Conservation (phyloP, 306 rosid species). For the Ormosia semicastrata region DNA sequence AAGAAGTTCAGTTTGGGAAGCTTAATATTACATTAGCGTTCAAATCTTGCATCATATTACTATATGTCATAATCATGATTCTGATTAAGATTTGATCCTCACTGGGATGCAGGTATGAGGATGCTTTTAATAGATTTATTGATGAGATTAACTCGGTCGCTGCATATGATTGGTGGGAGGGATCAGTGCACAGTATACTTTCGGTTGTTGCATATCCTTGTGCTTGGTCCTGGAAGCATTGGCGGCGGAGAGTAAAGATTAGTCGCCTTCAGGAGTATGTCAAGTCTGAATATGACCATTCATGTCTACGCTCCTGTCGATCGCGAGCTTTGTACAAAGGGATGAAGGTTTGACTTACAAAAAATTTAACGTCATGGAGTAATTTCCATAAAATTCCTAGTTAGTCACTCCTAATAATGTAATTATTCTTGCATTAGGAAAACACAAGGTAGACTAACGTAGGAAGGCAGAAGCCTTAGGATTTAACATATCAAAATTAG, state of each 20-base stretch:
- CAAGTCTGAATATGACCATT: constrained; percentile 93
- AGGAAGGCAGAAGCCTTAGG: constrained; percentile 15
- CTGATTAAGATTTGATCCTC: constrained; percentile 23
- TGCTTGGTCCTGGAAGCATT: constrained; percentile 99
- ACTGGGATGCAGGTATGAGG: constrained; percentile 77
- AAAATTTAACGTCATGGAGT: constrained; percentile 29
- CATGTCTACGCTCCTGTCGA: constrained; percentile 94
- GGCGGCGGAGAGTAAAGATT: constrained; percentile 84
- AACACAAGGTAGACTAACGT: constrained; percentile 20
- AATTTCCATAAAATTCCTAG: constrained; percentile 23
- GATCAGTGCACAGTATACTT: constrained; percentile 94
- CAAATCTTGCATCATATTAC: constrained; percentile 4
- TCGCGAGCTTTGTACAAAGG: constrained; percentile 99
- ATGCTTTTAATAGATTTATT: constrained; percentile 93
- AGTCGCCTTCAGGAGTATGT: constrained; percentile 94
- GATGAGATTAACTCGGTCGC: constrained; percentile 93
- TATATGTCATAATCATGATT: background rate
- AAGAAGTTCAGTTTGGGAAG: constrained; percentile 9
- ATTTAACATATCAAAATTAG: background rate
- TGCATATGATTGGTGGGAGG: constrained; percentile 99
- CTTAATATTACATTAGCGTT: background rate
- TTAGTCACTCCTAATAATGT: background rate
- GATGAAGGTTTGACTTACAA: constrained; percentile 79
- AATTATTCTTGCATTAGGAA: constrained; percentile 9
- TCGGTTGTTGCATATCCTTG: constrained; percentile 94